Base-by-base conservation (phyloP, 2,329 filamentous ascomycete species). In the Hypoxylon sp. region DNA sequence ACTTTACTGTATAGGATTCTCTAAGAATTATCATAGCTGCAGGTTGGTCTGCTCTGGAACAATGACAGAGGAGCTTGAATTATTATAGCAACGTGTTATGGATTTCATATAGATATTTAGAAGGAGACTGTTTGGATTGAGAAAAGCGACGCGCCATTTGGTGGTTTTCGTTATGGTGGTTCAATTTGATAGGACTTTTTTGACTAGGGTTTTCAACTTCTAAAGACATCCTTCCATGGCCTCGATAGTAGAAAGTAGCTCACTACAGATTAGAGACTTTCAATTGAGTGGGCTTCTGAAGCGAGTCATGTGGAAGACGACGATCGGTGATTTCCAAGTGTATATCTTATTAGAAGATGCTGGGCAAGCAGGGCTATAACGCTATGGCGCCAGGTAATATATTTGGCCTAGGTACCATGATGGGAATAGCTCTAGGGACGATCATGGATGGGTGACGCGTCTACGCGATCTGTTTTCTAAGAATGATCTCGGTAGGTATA, bases 101-200 rank as follows among this genome's bases (percentile, higher is more conserved):
- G 20, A 43, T 37, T 46, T 46, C 13, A 30, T 44, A 34, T 2
- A 50, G 46, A 20, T 19, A 10, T 19, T 6, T 28, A 10, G 41
- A n/a, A 44, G 34, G 39, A 24, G 37, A 32, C 22, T 20, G n/a
- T 41, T 20, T 24, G 13, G 13, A 37, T 41, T 43, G 37, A 39
- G 28, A 28, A 51, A 34, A 28, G 24, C 15, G 49, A 52, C 44
- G 41, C 43, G 30, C 43, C 13, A 44, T n/a, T 1, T 41, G 26
- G 44, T 20, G 32, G 54, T 54, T 30, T 30, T 46, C 48, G 26
- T 32, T 49, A n/a, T 37, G 37, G 37, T 6, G 19, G 34, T 26
- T 19, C 41, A 56, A 52, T 53, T 13, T 55, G 52, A 55, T 65
- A 68, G 65, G 65, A 62, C 59, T n/a, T n/a, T n/a, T n/a, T n/a